Evolutionary conservation across 257 asterid species (phyloP), one percentile per base, ranked within the genome.

Genomic region (Cinchona pubescens): DNA sequence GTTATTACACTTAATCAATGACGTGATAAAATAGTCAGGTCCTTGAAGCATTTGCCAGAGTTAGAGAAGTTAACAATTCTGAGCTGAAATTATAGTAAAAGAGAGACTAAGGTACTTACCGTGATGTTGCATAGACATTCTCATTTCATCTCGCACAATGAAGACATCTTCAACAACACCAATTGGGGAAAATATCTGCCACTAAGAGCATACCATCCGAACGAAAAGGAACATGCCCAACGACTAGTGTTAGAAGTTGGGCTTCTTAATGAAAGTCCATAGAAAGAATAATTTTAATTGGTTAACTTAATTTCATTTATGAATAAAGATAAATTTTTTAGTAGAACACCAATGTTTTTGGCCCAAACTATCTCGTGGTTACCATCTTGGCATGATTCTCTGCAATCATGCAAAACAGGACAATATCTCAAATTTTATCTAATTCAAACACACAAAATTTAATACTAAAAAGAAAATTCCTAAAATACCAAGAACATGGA

Each of bases 171-270:
- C 97, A 84, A 94, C 72, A 58, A 82, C 70, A 76, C 98, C 98
- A 64, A 82, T 90, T 46, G 90, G 94, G 53, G 95, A 85, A 82
- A 94, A 92, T 83, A 94, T 87, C 97, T 94, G 92, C 38, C 79
- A 75, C 45, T 51, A 83, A 68, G 80, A 83, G 45, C 75, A 79
- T 56, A 79, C 60, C 21, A 65, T 73, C 32, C 25, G 58, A 71
- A 43, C 55, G n/a, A 59, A 69, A 43, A 74, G 40, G 40, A 63
- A 76, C 45, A 65, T 30, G 43, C 19, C 30, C 51, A 38, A 55
- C 32, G 53, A 56, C 12, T 58, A n/a, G 37, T 5, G 35, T 51
- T 29, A 7, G 74, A 71, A 73, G 40, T 12, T 1, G 56, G n/a
- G 23, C 21, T 13, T 45, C 19, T 21, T 45, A 37, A 69, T 38